Percentiles rank a stretch among this genome's conserved stretches.
These are phyloP conservation scores for Cryptococcus sp. DNA, from an alignment of 1,284 basidiomycete genomes.

Conservation along the genomic window DNA sequence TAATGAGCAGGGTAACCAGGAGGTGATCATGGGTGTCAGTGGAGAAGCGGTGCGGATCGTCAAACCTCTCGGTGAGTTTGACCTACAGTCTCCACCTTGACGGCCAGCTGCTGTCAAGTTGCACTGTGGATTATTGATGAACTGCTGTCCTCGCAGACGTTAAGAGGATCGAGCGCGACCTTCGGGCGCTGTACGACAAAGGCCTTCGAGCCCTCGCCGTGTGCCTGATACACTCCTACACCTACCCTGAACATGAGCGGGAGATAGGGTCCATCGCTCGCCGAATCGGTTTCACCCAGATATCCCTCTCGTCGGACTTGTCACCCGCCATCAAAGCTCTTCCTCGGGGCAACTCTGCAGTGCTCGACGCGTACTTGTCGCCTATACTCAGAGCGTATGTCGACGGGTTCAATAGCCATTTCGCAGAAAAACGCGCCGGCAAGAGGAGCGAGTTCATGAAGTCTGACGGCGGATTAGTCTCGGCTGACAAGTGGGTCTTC, in stretches of 20 bases:
- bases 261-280: conserved; percentile 25
- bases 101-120: no score
- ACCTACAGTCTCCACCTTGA: background rate
- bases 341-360: conserved; percentile 56
- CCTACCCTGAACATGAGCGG: conserved; percentile 28
- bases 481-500: conserved; percentile 28
- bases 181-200: conserved; percentile 20
- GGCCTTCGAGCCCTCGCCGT: conserved; percentile 30
- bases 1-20: conserved; percentile 2
- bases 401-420: conserved; percentile 50
- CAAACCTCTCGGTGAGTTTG: conserved; percentile 20
- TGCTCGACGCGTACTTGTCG: conserved; percentile 59
- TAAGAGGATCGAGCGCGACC: conserved; percentile 13
- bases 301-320: conserved; percentile 34
- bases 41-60: conserved; percentile 31
- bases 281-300: conserved; percentile 30
- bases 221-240: conserved; percentile 32
- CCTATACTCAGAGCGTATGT: conserved; percentile 55
- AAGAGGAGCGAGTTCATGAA: conserved; percentile 50
- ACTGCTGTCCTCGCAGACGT: conserved; percentile 9
- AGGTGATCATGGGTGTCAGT: conserved; percentile 25
- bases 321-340: conserved; percentile 49
- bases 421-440: conserved; percentile 39
- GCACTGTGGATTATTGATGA: background rate
- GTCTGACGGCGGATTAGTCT: conserved; percentile 49